Percentiles rank a stretch among this genome's conserved stretches.
These are phyloP conservation scores for Cercospora sp. DNA, from an alignment of 2,329 filamentous ascomycete species.

Conservation along the genomic window DNA sequence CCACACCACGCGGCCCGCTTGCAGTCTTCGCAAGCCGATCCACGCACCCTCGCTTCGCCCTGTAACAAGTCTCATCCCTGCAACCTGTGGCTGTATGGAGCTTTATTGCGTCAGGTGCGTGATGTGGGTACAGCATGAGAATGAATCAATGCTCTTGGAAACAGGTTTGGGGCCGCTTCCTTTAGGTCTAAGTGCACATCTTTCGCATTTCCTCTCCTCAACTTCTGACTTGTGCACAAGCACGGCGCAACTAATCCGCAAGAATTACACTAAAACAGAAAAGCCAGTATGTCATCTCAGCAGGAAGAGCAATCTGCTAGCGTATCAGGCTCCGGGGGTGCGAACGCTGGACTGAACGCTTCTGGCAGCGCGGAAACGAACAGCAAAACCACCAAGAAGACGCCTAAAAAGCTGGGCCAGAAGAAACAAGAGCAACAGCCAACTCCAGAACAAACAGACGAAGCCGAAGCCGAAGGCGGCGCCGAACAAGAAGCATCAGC, in stretches of 20 bases:
- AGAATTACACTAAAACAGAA: constrained; percentile 1
- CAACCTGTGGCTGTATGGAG: constrained; percentile 27
- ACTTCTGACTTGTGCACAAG: background rate
- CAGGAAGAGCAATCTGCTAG: constrained; percentile 29
- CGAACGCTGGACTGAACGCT: constrained; percentile 34
- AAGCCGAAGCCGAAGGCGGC: constrained; percentile 46
- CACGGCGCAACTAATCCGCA: background rate
- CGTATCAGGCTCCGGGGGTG: constrained; percentile 30
- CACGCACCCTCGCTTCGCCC: constrained; percentile 12
- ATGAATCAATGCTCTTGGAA: constrained; percentile 22
- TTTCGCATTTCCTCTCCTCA: constrained; percentile 12
- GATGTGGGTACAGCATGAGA: constrained; percentile 22
- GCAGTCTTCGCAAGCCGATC: constrained; percentile 5
- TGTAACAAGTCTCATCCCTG: constrained; percentile 23
- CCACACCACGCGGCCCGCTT: constrained; percentile 19
- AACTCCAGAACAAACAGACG: constrained; percentile 47
- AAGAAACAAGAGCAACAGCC: constrained; percentile 51
- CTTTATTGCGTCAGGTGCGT: constrained; percentile 28
- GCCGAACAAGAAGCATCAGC: constrained; percentile 35
- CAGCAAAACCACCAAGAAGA: constrained; percentile 47
- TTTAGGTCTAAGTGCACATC: constrained; percentile 18
- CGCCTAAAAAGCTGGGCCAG: constrained; percentile 52
- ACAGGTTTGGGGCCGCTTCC: constrained; percentile 29
- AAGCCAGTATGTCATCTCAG: constrained; percentile 27
- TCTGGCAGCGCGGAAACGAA: constrained; percentile 34